Evolutionary conservation across 1,139 yeast genomes (phyloP).

Genomic region (Barnettozyma hawaiiensis): DNA sequence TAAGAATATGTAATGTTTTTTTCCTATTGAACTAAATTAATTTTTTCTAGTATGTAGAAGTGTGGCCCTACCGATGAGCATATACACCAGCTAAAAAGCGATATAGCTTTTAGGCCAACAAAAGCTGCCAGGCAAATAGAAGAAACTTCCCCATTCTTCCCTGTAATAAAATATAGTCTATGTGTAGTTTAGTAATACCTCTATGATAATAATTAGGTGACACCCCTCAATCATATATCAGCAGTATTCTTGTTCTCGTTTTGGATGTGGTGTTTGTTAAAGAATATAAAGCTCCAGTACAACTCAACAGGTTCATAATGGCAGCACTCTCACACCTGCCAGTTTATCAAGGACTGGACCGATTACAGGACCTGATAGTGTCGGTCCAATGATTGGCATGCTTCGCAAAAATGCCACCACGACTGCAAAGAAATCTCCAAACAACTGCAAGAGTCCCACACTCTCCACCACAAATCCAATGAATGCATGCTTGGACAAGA

Average conservation of each 20-base stretch:
- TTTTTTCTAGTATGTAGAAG: not conserved
- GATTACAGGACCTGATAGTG: slow-evolving; percentile 71
- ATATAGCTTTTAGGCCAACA: too few species aligned
- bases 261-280: not conserved
- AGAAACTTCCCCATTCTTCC: too few species aligned
- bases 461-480: slow-evolving; percentile 81
- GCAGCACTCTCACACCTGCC: slow-evolving; percentile 61
- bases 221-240: too few species aligned
- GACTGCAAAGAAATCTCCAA: slow-evolving; percentile 90
- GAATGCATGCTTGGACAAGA: slow-evolving; percentile 72
- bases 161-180: too few species aligned
- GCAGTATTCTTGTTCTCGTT: too few species aligned
- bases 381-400: slow-evolving; percentile 81
- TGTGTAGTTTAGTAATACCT: too few species aligned
- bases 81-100: too few species aligned
- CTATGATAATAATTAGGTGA: too few species aligned
- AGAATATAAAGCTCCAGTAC: not conserved
- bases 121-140: too few species aligned
- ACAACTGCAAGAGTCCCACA: slow-evolving; percentile 80
- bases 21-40: not conserved
- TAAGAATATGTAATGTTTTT: too few species aligned
- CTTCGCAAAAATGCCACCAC: slow-evolving; percentile 85
- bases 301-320: slow-evolving; percentile 36
- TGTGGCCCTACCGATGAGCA: not conserved
- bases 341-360: slow-evolving; percentile 69